Evolutionary conservation across 2,329 filamentous ascomycete species (phyloP).

Genomic region (Penicillium sumatraense): DNA sequence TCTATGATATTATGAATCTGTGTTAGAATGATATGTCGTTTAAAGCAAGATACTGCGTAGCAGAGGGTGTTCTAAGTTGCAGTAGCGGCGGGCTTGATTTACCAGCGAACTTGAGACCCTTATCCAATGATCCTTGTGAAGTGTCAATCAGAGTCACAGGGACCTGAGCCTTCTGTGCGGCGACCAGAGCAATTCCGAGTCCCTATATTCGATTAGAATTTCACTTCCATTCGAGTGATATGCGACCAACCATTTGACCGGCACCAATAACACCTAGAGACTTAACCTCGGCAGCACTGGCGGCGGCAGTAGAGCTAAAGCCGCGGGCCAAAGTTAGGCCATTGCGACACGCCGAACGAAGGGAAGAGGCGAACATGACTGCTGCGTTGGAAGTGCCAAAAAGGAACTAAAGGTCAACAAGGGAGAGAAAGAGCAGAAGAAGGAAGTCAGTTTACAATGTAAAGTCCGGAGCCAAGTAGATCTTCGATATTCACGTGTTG

Average conservation of each 20-base stretch:
- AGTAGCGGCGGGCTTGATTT: conserved; percentile 26
- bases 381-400: not conserved
- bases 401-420: not conserved
- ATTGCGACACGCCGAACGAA: conserved; percentile 37
- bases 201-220: conserved; percentile 62
- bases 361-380: conserved; percentile 42
- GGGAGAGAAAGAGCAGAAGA: conserved; percentile 7
- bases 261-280: conserved; percentile 89
- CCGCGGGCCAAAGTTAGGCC: conserved; percentile 50
- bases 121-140: conserved; percentile 82
- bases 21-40: too few species aligned
- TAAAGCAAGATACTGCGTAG: not conserved
- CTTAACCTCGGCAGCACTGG: conserved; percentile 75
- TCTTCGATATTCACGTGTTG: conserved; percentile 28
- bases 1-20: conserved; percentile 61
- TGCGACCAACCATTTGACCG: conserved; percentile 81
- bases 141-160: conserved; percentile 85
- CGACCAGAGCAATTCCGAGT: conserved; percentile 92
- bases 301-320: conserved; percentile 72
- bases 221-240: not conserved
- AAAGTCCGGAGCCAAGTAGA: too few species aligned
- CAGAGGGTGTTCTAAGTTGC: not conserved
- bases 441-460: too few species aligned
- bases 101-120: conserved; percentile 89
- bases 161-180: conserved; percentile 79